A percentile compares a stretch with the other conserved stretches of the same genome.
Evolutionary conservation across 176 grass and related monocot species (phyloP).

Genomic region (Triticum timopheevii): DNA sequence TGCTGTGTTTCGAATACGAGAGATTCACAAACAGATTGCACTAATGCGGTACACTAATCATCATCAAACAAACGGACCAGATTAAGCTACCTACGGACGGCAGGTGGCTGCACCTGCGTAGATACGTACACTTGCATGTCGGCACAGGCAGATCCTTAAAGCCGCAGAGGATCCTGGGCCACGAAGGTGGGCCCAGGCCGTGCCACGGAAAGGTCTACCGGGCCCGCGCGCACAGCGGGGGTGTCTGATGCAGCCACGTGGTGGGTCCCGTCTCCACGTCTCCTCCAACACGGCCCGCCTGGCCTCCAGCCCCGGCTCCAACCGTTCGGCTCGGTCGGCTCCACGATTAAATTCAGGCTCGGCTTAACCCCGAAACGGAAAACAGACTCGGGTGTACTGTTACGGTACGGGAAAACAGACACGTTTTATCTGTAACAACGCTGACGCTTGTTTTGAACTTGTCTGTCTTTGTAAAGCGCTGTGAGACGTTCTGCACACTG

Average conservation of each 20-base stretch:
- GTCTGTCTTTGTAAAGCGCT: neutral
- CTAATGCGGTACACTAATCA: too few species aligned
- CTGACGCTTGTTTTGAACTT: neutral
- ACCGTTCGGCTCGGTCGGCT: neutral
- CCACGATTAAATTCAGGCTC: neutral
- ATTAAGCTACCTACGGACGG: too few species aligned
- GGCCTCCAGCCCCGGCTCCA: neutral
- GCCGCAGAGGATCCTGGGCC: neutral
- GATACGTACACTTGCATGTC: neutral
- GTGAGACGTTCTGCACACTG: neutral
- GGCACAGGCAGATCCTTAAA: neutral
- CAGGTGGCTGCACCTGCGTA: too few species aligned
- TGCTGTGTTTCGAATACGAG: too few species aligned
- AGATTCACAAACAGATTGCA: too few species aligned
- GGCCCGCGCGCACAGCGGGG: neutral
- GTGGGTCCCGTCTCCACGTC: conserved; percentile 10
- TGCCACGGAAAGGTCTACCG: conserved; percentile 6
- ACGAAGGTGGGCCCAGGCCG: neutral
- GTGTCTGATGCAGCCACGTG: neutral
- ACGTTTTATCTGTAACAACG: neutral
- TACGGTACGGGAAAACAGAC: neutral
- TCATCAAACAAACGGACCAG: too few species aligned
- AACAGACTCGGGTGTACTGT: neutral
- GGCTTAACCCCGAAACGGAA: neutral
- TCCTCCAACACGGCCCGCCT: neutral